Base-by-base conservation (phyloP, 2,329 filamentous ascomycete genomes). In the Colletotrichum sp. region DNA sequence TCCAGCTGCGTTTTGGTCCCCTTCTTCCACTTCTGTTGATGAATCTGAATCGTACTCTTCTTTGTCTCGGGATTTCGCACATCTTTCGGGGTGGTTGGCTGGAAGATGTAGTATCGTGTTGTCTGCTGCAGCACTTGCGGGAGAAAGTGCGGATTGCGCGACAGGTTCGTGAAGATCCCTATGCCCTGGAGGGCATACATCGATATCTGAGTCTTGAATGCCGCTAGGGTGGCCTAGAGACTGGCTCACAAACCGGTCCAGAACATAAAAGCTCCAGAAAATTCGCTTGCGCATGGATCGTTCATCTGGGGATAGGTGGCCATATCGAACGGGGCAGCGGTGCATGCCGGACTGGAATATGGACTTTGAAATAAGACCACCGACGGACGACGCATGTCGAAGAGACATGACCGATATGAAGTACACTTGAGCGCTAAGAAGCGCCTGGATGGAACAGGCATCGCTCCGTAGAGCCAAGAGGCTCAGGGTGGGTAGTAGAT, bases 321-420 rank as follows among this genome's bases (percentile, higher is more conserved):
- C 82, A 75, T 89, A 90, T 8, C 89, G 87, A 71, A 87, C 86
- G 0, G 89, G 89, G 77, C 89, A 90, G 5, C 89, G 84, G 78
- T 90, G 88, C 8, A 90, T 83, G 6, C 89, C 89, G 2, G 87
- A 85, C 77, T 89, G 88, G 28, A 88, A 87, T 63, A 90, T 84
- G 7, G 86, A 84, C 59, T 88, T 86, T 6, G 87, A 81, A 8
- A 90, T 81, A 24, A 86, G 83, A 6, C 89, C 88, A 28, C 87
- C 86, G 7, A 90, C 83, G 1, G 86, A 87, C 0, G 88, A 89
- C 1, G 88, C 88, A 9, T 86, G 85, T 26, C 88, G 85, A 8
- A 90, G 82, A 3, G 88, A 87, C 85, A 90, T 87, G 6, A 81
- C 86, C 0, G 86, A 84, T 4, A 88, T 83, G 4, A 90, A 84